Evolutionary conservation across 805 yeast genomes (phyloP).

Genomic region (Lachancea thermotolerans): DNA sequence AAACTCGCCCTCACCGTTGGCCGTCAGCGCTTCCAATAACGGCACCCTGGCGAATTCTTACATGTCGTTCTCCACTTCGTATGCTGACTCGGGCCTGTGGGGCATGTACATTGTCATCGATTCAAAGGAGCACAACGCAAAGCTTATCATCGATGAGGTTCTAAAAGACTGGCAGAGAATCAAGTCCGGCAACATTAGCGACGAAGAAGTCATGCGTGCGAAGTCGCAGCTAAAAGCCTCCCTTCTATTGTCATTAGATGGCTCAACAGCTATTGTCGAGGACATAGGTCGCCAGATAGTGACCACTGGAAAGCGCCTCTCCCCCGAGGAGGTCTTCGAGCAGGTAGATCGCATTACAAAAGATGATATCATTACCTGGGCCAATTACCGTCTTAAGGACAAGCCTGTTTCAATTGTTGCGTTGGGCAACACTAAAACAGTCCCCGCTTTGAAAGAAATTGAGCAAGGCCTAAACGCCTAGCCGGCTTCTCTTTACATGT

Average conservation of each 20-base stretch:
- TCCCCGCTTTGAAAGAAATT: constrained; percentile 64
- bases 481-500: constrained; percentile 1
- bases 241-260: constrained; percentile 79
- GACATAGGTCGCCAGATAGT: constrained; percentile 96
- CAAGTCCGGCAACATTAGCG: constrained; percentile 67
- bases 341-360: constrained; percentile 72
- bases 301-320: constrained; percentile 68
- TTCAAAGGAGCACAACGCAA: constrained; percentile 54
- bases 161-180: constrained; percentile 85
- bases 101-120: constrained; percentile 91
- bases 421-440: constrained; percentile 66
- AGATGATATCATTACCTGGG: constrained; percentile 81
- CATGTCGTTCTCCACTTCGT: constrained; percentile 94
- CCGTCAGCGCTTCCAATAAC: constrained; percentile 48
- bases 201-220: constrained; percentile 86
- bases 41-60: constrained; percentile 77
- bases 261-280: constrained; percentile 93
- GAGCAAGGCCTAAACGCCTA: constrained; percentile 30
- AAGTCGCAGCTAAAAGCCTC: constrained; percentile 94
- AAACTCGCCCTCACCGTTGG: constrained; percentile 79
- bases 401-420: constrained; percentile 90
- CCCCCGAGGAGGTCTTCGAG: constrained; percentile 42
- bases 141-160: constrained; percentile 64
- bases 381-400: constrained; percentile 67
- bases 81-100: constrained; percentile 97